phyloP scores from a whole-genome alignment of 768 basidiomycete species.

The Pisolithus microcarpus region DNA sequence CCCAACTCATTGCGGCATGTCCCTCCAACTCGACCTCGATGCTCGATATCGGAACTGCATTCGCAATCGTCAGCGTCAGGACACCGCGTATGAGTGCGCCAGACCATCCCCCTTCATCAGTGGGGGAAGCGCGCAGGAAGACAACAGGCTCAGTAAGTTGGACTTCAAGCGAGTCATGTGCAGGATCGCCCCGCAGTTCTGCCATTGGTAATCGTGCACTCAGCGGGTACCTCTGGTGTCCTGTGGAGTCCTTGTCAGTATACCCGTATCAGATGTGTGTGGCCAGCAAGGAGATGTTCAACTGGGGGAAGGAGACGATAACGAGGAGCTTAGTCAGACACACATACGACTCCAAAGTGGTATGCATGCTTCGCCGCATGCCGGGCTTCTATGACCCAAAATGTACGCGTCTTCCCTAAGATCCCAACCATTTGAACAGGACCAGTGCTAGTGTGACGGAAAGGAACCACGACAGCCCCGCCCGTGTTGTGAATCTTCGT shows the following conservation, averaged over 20 bases:
- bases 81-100: constrained; percentile 61
- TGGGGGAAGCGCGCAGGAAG: constrained; percentile 44
- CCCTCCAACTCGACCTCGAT: constrained; percentile 79
- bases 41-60: constrained; percentile 79
- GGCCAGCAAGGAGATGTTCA: no score
- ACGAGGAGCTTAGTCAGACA: no score
- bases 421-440: constrained; percentile 80
- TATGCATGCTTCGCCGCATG: no score
- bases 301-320: no score
- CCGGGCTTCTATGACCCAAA: constrained; percentile 38
- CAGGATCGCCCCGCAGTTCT: not conserved
- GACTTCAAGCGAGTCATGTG: constrained; percentile 42
- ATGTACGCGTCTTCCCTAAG: constrained; percentile 89
- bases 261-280: no score
- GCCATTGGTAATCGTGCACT: not conserved
- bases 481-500: constrained; percentile 93
- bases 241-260: no score
- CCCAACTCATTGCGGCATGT: constrained; percentile 66
- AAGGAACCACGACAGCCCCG: constrained; percentile 15
- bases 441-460: not conserved
- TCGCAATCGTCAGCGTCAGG: constrained; percentile 54
- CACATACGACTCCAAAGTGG: no score
- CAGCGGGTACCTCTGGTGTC: not conserved
- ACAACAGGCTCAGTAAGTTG: constrained; percentile 69
- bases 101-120: constrained; percentile 33